Evolutionary conservation across 176 grass and related monocot genomes (phyloP), one percentile per base, ranked within the genome.

Genomic region (Cocos nucifera): DNA sequence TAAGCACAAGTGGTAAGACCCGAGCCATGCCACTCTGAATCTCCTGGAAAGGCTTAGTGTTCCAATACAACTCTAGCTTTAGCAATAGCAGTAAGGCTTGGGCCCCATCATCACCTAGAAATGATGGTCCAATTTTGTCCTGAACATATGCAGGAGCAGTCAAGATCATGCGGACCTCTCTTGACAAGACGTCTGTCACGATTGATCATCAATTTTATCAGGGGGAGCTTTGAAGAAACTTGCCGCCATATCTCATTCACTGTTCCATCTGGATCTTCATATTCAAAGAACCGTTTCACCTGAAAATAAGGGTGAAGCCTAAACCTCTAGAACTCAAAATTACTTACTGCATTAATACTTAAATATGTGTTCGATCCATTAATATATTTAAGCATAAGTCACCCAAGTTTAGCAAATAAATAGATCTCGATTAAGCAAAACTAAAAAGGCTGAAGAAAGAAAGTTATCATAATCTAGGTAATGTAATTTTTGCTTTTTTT

Each of bases 171-270:
- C n/a, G 21, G 44, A 49, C 56, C 80, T 73, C 75, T 80, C 59
- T 75, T 77, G 51, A 83, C 51, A 51, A 97, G 63, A 21, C 87
- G 86, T 78, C 88, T 91, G 56, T 85, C 80, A 4, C 87, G 86
- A 51, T 97, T 91, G 63, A 79, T 80, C 76, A 97, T 75, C 78
- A 91, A 73, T 50, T 85, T 97, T 49, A 97, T 85, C 27, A 91
- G 57, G 18, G 87, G 87, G 10, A 73, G 70, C 62, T 97, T 91
- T 15, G 73, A 68, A 15, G 92, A 97, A 70, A 97, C 87, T 85
- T 91, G 84, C 39, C 84, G 80, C 92, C 92, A 97, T 78, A 91
- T 83, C 82, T 97, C 78, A 80, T 75, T 75, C 63, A 90, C 86
- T 58, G 92, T 80, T 67, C 87, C 92, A 67, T 88, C 88, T 1